A percentile compares a stretch with the other conserved stretches of the same genome.
These are phyloP conservation scores for Macrolepiota albuminosa DNA, from an alignment of 768 basidiomycete species.

Conservation along the genomic window DNA sequence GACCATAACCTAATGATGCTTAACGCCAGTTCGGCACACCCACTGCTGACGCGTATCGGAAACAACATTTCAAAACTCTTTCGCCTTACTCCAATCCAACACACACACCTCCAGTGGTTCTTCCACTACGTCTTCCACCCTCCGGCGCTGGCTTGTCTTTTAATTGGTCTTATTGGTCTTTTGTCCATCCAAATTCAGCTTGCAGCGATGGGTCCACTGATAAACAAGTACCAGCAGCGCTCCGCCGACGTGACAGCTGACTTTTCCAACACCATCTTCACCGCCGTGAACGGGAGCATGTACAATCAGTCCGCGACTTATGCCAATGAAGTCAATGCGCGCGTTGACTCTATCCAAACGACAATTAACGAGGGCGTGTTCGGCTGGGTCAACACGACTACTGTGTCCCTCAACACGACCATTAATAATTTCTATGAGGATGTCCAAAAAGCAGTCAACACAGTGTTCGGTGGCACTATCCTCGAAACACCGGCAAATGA, in stretches of 20 bases:
- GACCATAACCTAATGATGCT: conserved; percentile 81
- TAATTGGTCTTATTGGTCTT: conserved; percentile 90
- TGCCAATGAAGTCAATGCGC: conserved; percentile 70
- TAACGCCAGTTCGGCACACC: conserved; percentile 63
- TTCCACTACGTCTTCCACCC: conserved; percentile 88
- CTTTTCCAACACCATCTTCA: conserved; percentile 68
- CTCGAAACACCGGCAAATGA: conserved; percentile 79
- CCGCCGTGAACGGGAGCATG: conserved; percentile 79
- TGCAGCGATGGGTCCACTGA: conserved; percentile 69
- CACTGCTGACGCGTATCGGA: conserved; percentile 63
- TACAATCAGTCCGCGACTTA: conserved; percentile 75
- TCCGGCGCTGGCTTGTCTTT: conserved; percentile 84
- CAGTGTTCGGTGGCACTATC: conserved; percentile 80
- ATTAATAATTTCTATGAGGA: conserved; percentile 84
- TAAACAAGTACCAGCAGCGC: conserved; percentile 57
- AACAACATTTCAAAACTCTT: conserved; percentile 48
- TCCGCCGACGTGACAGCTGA: conserved; percentile 57
- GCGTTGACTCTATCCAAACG: conserved; percentile 64
- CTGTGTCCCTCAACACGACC: conserved; percentile 81
- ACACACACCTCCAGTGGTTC: conserved; percentile 81
- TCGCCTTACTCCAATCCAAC: conserved; percentile 53
- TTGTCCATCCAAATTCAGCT: conserved; percentile 87
- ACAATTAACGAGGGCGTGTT: conserved; percentile 85
- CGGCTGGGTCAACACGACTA: conserved; percentile 93
- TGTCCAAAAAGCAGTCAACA: conserved; percentile 70